Conservation (phyloP, 164 flowering plant genomes). For the Aristolochia contorta region DNA sequence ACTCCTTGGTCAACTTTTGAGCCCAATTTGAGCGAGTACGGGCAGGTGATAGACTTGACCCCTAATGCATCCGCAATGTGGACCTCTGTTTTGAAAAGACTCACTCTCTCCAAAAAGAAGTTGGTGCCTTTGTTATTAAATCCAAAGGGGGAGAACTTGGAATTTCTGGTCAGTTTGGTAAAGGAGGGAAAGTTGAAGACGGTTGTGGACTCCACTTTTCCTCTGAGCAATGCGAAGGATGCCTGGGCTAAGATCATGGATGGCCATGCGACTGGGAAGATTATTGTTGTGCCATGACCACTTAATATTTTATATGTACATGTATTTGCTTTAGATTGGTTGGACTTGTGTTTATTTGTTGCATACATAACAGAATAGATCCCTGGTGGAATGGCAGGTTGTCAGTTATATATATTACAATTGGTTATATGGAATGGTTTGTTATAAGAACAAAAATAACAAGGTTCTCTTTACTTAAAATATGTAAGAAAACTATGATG, state of each 20-base stretch:
- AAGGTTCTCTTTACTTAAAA: no score
- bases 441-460: no score
- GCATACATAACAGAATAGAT: no score
- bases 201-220: constrained; percentile 33
- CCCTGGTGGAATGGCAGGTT: no score
- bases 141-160: constrained; percentile 26
- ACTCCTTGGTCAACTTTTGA: constrained; percentile 39
- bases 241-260: constrained; percentile 45
- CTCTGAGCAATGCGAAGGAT: constrained; percentile 40
- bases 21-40: constrained; percentile 31
- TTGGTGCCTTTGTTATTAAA: constrained; percentile 21
- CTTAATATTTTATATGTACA: no score
- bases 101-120: constrained; percentile 38
- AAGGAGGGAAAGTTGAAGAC: constrained; percentile 46
- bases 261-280: constrained; percentile 51
- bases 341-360: no score
- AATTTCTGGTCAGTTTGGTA: constrained; percentile 27
- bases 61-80: constrained; percentile 16
- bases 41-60: constrained; percentile 39
- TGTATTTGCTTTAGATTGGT: no score
- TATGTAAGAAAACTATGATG: no score
- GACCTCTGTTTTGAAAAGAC: constrained; percentile 23
- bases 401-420: no score
- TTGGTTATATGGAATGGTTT: no score
- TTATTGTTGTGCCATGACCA: constrained; percentile 24